A percentile compares a stretch with the other conserved stretches of the same genome.
Conservation (phyloP, 768 basidiomycete species). For the Lactarius evosmus region DNA sequence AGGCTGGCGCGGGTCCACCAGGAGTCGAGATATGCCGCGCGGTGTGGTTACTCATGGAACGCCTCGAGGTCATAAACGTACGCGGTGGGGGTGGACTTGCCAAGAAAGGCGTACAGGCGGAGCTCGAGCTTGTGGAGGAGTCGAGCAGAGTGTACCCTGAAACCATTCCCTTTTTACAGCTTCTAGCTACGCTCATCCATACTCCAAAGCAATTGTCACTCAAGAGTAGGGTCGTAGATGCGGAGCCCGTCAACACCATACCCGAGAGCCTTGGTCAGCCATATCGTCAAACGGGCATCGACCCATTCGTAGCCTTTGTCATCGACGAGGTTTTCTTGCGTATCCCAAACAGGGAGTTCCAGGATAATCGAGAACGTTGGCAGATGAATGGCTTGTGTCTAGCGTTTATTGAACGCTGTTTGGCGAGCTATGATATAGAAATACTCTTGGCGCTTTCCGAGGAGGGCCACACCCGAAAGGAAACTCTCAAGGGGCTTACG, state of each 20-base stretch:
- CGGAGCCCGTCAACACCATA: conserved; percentile 66
- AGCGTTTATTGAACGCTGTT: conserved; percentile 77
- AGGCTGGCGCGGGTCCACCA: conserved; percentile 66
- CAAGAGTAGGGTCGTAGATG: conserved; percentile 55
- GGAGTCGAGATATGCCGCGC: conserved; percentile 80
- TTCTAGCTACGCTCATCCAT: conserved; percentile 81
- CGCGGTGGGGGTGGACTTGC: conserved; percentile 50
- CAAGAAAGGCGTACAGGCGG: conserved; percentile 78
- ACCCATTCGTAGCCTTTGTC: conserved; percentile 81
- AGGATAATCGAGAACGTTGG: conserved; percentile 76
- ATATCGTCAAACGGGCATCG: conserved; percentile 75
- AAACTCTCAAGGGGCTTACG: conserved; percentile 53
- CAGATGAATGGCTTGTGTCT: conserved; percentile 81
- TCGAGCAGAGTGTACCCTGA: conserved; percentile 77
- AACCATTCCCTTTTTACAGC: conserved; percentile 81
- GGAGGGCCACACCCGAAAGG: conserved; percentile 49
- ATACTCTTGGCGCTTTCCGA: conserved; percentile 58
- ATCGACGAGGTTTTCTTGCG: conserved; percentile 86
- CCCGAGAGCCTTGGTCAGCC: conserved; percentile 79
- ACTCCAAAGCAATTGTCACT: conserved; percentile 70
- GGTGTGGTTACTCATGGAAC: conserved; percentile 84
- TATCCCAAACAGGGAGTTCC: conserved; percentile 71
- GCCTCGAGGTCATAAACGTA: conserved; percentile 78
- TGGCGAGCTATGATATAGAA: conserved; percentile 81
- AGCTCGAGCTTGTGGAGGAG: conserved; percentile 85